Conservation (phyloP, 257 asterid species). For the Oldenlandia corymbosa region DNA sequence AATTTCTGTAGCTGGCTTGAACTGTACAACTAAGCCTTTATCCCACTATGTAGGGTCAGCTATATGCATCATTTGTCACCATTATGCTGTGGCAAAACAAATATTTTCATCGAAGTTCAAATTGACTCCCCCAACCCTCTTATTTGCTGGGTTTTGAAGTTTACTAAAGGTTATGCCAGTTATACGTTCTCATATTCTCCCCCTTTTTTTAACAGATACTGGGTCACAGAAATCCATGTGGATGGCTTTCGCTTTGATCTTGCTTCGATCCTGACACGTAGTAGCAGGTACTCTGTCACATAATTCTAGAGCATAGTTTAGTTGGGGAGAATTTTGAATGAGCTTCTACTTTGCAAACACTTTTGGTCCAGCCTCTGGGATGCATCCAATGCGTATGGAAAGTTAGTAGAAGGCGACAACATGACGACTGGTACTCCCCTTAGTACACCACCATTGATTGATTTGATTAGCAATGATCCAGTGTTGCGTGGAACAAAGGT, state of each 20-base stretch:
- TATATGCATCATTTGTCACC: no score
- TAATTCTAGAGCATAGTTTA: constrained; percentile 11
- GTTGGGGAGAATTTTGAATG: constrained; percentile 10
- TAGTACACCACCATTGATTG: constrained; percentile 71
- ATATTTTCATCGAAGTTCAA: no score
- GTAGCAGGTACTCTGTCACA: constrained; percentile 66
- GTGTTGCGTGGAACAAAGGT: constrained; percentile 88
- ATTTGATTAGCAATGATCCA: constrained; percentile 96
- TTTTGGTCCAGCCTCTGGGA: constrained; percentile 69
- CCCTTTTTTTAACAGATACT: constrained; percentile 56
- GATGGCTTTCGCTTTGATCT: constrained; percentile 99
- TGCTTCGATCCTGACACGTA: constrained; percentile 91
- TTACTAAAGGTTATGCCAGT: not conserved
- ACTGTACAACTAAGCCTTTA: no score
- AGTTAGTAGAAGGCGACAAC: constrained; percentile 53
- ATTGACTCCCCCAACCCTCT: no score
- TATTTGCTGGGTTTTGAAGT: not conserved
- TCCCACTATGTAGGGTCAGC: no score
- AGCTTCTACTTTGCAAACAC: constrained; percentile 10
- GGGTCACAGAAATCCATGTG: constrained; percentile 94
- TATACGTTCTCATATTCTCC: constrained; percentile 14
- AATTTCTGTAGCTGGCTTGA: no score
- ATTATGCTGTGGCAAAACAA: no score
- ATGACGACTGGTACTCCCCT: constrained; percentile 90
- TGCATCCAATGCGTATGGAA: constrained; percentile 75